A percentile compares a stretch with the other conserved stretches of the same genome.
Conservation (phyloP, 495 filamentous ascomycete species). For the Tuber calosporum region DNA sequence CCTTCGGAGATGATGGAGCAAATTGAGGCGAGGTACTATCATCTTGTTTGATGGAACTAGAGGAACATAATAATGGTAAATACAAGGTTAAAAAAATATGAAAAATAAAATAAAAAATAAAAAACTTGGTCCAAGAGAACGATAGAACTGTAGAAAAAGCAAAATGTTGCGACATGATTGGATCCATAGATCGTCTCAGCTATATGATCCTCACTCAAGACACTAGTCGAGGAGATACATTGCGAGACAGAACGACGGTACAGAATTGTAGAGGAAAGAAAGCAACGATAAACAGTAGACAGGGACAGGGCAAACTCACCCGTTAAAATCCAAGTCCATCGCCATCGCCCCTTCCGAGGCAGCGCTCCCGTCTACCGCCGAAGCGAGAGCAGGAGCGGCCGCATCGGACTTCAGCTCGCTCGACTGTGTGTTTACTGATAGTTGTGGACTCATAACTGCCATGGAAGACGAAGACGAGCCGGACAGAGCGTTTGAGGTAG, state of each 20-base stretch:
- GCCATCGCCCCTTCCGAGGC: constrained; percentile 41
- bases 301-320: constrained; percentile 44
- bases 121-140: neutral
- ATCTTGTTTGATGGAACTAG: constrained; percentile 43
- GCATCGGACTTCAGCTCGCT: constrained; percentile 39
- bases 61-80: constrained; percentile 39
- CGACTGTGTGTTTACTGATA: constrained; percentile 36
- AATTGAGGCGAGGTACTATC: constrained; percentile 40
- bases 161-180: constrained; percentile 19
- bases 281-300: constrained; percentile 42
- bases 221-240: constrained; percentile 33
- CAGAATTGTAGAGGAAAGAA: constrained; percentile 28
- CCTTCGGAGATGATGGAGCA: constrained; percentile 38
- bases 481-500: constrained; percentile 19
- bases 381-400: constrained; percentile 34
- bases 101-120: constrained; percentile 28
- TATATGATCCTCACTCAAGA: constrained; percentile 26
- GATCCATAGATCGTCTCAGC: constrained; percentile 32
- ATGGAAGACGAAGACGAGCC: constrained; percentile 39
- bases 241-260: constrained; percentile 27
- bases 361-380: constrained; percentile 36
- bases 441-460: constrained; percentile 43
- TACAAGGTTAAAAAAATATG: constrained; percentile 30
- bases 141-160: neutral
- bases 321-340: constrained; percentile 43